Base-by-base conservation (phyloP, 2,329 filamentous ascomycete species). In the Nectriaceae sp. region DNA sequence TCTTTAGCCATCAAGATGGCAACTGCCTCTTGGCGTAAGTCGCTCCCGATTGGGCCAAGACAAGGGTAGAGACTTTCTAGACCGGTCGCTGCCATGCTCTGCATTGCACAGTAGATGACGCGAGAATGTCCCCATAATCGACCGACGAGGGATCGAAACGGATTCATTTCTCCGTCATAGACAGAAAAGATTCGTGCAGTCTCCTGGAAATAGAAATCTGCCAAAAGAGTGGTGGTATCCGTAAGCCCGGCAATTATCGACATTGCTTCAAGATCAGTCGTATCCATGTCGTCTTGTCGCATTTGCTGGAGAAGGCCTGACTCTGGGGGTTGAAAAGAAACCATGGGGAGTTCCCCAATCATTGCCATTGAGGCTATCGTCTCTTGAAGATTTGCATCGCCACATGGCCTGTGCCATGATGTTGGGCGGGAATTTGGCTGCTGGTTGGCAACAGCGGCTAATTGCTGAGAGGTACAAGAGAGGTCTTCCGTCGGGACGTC, bases 121-220 rank as follows among this genome's bases (percentile, higher is more conserved):
- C 39, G 52, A 15, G 52, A 54, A 6, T 44, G 41, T 8, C 36
- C 42, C 52, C 52, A 54, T 2, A 52, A 46, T 4, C 52, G 52
- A 18, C 40, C 40, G 3, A 54, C 42, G 6, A 43, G 35, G 4
- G 52, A 41, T 8, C 52, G 43, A 16, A 54, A 54, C 4, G 52
- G 52, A 18, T 54, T 54, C 43, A 49, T 54, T 1, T 36, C 41
- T 6, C 46, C 41, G 22, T 54, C 52, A 11, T 54, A 54, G 18
- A 44, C 43, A 6, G 52, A 52, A 31, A 49, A 54, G 10, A 43
- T 35, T n/a, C 44, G 36, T 1, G 52, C 52, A 2, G 52, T 54
- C 15, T 54, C 52, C 19, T 52, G 40, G 5, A 54, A 54, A 15
- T 54, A 54, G 15, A 52, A 52, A 11, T 54, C 52, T 19, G 44